Evolutionary conservation across 306 rosid species (phyloP).

Genomic region (Lagenaria siceraria): DNA sequence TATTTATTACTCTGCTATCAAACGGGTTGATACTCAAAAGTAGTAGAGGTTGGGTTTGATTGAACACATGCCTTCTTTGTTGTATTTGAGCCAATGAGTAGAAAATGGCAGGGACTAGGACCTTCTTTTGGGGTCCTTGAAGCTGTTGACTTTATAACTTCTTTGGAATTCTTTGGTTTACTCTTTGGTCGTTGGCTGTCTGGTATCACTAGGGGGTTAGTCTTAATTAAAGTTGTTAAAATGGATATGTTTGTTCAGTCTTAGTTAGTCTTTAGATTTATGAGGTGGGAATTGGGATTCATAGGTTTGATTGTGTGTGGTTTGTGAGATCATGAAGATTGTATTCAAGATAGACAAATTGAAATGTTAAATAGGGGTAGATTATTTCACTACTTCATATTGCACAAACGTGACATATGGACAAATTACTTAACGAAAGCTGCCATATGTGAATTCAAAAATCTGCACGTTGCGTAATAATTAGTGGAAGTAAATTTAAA

Average conservation of each 20-base stretch:
- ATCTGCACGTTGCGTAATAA: too few relatives aligned
- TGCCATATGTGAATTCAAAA: too few relatives aligned
- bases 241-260: not conserved
- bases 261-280: not conserved
- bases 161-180: not conserved
- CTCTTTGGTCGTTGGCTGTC: not conserved
- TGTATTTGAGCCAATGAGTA: not conserved
- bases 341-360: not conserved
- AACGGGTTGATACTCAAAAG: not conserved
- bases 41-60: not conserved
- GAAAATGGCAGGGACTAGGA: not conserved
- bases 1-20: not conserved
- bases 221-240: not conserved
- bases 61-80: not conserved
- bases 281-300: not conserved
- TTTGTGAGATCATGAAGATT: not conserved
- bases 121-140: not conserved
- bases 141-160: not conserved
- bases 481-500: too few relatives aligned
- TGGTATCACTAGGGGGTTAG: not conserved
- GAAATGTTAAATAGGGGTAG: not conserved
- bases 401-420: not conserved
- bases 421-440: too few relatives aligned
- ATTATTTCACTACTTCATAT: not conserved
- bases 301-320: not conserved